Evolutionary conservation across 2,329 filamentous ascomycete species (phyloP).

Genomic region (Fusarium sterilihyphosum): DNA sequence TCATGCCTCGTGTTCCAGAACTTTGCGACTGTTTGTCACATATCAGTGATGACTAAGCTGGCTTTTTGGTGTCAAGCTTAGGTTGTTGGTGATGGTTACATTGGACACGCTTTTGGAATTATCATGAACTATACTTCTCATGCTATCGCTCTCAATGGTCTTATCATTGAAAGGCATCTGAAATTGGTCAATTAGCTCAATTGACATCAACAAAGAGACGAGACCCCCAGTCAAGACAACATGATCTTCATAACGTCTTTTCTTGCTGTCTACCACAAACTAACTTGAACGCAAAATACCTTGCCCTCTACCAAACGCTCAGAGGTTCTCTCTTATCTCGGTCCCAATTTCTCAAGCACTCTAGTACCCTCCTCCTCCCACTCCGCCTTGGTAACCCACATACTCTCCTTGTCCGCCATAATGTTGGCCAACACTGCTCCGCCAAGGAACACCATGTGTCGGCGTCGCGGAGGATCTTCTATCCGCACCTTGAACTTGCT

Average conservation of each 20-base stretch:
- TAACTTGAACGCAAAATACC: constrained; percentile 34
- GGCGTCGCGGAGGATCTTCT: constrained; percentile 92
- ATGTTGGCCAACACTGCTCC: constrained; percentile 97
- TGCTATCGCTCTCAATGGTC: not conserved
- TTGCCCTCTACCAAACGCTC: constrained; percentile 26
- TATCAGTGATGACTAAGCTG: constrained; percentile 33
- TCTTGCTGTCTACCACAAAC: constrained; percentile 38
- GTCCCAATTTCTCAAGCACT: constrained; percentile 90
- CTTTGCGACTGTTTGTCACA: constrained; percentile 17
- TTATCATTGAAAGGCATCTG: not conserved
- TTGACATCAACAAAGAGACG: not conserved
- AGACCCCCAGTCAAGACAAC: not conserved
- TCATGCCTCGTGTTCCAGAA: constrained; percentile 15
- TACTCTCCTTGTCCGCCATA: constrained; percentile 98
- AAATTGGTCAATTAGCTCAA: not conserved
- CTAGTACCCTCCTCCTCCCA: constrained; percentile 93
- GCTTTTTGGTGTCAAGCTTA: not conserved
- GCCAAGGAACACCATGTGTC: constrained; percentile 99
- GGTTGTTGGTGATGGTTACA: constrained; percentile 13
- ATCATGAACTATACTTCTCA: not conserved
- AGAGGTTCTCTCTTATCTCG: constrained; percentile 66
- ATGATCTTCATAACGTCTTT: constrained; percentile 34
- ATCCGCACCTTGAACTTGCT: constrained; percentile 99
- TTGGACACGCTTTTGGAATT: not conserved
- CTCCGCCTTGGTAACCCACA: constrained; percentile 98